These are phyloP conservation scores for Cladophialophora chaetospira DNA, from an alignment of 2,329 filamentous ascomycete genomes.

Conservation along the genomic window DNA sequence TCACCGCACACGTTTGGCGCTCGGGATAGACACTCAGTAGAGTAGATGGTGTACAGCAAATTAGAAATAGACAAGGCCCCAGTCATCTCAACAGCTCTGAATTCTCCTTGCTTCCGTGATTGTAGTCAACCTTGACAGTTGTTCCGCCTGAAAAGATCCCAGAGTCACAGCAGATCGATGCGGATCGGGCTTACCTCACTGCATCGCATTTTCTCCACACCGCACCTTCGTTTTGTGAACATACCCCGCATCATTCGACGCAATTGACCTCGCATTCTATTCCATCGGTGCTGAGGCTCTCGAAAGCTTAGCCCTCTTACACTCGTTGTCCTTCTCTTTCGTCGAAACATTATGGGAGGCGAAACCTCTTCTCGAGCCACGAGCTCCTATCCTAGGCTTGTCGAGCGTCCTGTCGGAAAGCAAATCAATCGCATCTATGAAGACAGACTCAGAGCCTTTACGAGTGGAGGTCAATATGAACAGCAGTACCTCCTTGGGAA, in stretches of 20 bases:
- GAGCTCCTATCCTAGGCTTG: slow-evolving; percentile 52
- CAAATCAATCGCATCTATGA: slow-evolving; percentile 84
- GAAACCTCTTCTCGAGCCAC: slow-evolving; percentile 40
- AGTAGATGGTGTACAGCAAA: no score
- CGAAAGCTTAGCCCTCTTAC: background rate
- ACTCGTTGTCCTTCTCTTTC: background rate
- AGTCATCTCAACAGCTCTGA: no score
- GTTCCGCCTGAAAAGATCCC: no score
- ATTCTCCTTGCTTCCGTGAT: no score
- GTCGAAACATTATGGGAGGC: slow-evolving; percentile 39
- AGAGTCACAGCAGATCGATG: no score
- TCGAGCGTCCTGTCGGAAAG: slow-evolving; percentile 65
- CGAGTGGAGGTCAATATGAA: slow-evolving; percentile 77
- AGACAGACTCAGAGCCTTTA: slow-evolving; percentile 80
- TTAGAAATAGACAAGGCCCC: no score
- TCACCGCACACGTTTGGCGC: no score
- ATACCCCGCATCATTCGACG: background rate
- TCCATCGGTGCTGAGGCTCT: background rate
- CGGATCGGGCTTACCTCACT: no score
- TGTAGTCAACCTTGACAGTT: no score
- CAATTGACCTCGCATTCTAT: background rate
- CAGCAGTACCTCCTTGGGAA: slow-evolving; percentile 74
- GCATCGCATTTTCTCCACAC: no score
- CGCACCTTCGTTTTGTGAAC: background rate
- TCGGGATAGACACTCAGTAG: no score